Base-by-base conservation (phyloP, 164 flowering plant genomes). In the Brasenia schreberi region DNA sequence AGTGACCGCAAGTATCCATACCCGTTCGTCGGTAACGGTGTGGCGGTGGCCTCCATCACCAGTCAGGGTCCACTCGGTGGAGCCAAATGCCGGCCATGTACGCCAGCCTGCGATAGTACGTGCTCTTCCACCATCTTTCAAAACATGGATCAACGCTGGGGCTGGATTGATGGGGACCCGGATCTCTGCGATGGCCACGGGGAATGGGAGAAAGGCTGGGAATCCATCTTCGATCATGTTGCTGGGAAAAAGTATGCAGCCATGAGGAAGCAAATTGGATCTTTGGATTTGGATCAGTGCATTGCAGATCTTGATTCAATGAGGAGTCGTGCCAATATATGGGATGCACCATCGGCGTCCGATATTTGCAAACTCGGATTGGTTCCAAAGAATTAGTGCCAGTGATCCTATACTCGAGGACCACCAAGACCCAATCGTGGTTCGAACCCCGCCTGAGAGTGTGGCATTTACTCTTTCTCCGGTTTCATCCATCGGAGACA, bases 61-160 rank as follows among this genome's bases (percentile, higher is more conserved):
- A 89, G 97, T 68, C 80, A 66, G 0, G 96, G 99, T 1, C 94
- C 96, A 0, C 74, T 91, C 27, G 89, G 92, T 42, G 99, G 99
- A n/a, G 88, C 89, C 19, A 94, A 94, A 65, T 94, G 97, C 81
- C 67, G 99, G 85, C 96, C 97, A 4, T 94, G 99, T 73, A 79
- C 14, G 66, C 77, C 88, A 1, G 81, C 66, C 1, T 91, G 97
- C 63, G 62, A 7, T 6, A 92, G 87, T 1, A 60, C 69, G 5
- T 89, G 97, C 69, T 92, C 85, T 60, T 88, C 61, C 7, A 71
- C 67, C 5, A 80, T 87, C 5, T 79, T 89, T 87, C 43, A 12
- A 39, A 53, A 53, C 67, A 78, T 92, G 6, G 16, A 73, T 0
- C 73, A 64, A 59, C 77, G 81, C 10, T 88, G 97, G 96, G 85